Percentiles rank a stretch among this genome's conserved stretches.
Conservation (phyloP, 331 rosid species). For the Quercus lobata region DNA sequence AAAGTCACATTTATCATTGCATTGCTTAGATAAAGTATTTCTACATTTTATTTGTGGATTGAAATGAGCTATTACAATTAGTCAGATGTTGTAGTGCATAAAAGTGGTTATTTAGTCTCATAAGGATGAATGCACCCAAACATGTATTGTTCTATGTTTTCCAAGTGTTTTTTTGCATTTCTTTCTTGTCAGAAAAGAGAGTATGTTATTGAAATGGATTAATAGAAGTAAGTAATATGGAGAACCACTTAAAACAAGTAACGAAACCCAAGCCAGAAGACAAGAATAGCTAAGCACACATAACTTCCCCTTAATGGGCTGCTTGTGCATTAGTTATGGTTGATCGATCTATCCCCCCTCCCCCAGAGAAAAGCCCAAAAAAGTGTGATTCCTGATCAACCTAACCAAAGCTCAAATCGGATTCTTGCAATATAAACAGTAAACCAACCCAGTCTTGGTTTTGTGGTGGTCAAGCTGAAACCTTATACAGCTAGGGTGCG, state of each 20-base stretch:
- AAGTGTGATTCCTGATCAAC: too few species aligned
- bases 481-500: too few species aligned
- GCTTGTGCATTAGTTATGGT: not conserved
- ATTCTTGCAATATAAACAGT: not conserved
- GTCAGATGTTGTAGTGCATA: not conserved
- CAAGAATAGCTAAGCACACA: not conserved
- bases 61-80: not conserved
- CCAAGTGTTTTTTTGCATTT: too few species aligned
- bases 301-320: not conserved
- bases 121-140: not conserved
- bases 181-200: not conserved
- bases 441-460: not conserved
- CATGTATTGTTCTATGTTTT: not conserved
- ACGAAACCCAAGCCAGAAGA: not conserved
- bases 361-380: too few species aligned
- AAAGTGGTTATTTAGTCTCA: not conserved
- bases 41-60: not conserved
- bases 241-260: not conserved
- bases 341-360: too few species aligned
- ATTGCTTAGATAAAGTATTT: not conserved
- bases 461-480: not conserved
- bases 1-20: not conserved
- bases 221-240: not conserved
- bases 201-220: not conserved
- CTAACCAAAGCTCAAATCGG: not conserved